Evolutionary conservation across 306 rosid genomes (phyloP), one percentile per base, ranked within the genome.

Genomic region (Citrullus amarus): DNA sequence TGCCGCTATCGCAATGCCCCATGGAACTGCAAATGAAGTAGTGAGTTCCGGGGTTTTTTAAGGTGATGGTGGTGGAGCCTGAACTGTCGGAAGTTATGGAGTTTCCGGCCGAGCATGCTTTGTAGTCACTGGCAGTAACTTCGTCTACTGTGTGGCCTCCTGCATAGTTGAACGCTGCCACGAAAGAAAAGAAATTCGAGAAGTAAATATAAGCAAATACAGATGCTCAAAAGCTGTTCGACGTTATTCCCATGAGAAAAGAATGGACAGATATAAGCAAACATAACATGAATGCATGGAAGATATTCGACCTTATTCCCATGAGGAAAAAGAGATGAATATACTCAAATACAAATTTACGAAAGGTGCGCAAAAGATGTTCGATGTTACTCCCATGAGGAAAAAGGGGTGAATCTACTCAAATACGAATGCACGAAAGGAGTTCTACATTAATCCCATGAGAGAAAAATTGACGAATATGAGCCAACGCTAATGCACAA

Each of bases 131-230:
- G 34, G 83, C 83, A 20, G 79, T 83, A 41, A 95, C 97, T 79
- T 95, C 97, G 70, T 91, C 93, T 81, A 89, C 98, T 0, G 96
- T 84, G 89, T 95, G 98, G 44, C 97, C 91, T 32, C 80, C 76
- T 60, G 84, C 96, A 85, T 89, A 95, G 79, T 80, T 95, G 89
- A 95, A 95, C 83, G 74, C 97, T 95, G 61, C 20, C 17, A 41
- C 36, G 55, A 16, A 2, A 48, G 1, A 7, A 2, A 34, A 11
- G 15, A 38, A 15, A 34, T 36, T 57, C 2, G 18, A 28, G 20
- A 39, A 16, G 46, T 16, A 55, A 43, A 71, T 55, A 54, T 51
- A 17, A 75, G 59, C 6, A 18, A 55, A 76, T n/a, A 34, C 54
- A 14, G 0, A 72, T 50, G 77, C 59, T 28, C 60, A 1, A 46